Conservation (phyloP, 352 stramenopile genomes). For the Aphanomyces astaci region DNA sequence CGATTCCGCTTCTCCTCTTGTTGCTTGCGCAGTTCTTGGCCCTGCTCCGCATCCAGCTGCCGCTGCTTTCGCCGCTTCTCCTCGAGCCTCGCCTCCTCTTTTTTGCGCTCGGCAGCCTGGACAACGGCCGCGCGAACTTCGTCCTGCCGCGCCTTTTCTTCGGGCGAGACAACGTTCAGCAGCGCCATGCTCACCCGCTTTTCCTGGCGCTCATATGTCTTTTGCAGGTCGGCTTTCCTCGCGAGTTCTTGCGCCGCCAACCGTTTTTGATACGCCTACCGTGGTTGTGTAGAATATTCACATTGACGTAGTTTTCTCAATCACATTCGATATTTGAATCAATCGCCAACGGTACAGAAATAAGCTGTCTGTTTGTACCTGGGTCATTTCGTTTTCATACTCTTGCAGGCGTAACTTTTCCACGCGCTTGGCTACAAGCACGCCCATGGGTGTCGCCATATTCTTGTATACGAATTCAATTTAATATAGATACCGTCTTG, state of each 20-base stretch:
- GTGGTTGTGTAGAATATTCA: too few relatives aligned
- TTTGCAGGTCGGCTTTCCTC: background rate
- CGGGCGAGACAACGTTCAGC: slow-evolving; percentile 18
- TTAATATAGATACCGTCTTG: slow-evolving; percentile 11
- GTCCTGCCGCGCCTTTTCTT: slow-evolving; percentile 8
- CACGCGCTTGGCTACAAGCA: background rate
- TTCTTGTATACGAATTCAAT: too few relatives aligned
- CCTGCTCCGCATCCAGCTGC: background rate
- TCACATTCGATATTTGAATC: too few relatives aligned
- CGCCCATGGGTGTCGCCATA: too few relatives aligned
- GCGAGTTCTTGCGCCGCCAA: slow-evolving; percentile 9
- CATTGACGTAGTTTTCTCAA: too few relatives aligned
- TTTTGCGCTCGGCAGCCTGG: background rate
- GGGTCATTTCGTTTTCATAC: background rate
- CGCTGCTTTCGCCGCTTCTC: slow-evolving; percentile 1
- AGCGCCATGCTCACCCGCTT: slow-evolving; percentile 18
- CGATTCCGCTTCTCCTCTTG: slow-evolving; percentile 5
- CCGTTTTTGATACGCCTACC: slow-evolving; percentile 1
- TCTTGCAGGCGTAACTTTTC: background rate
- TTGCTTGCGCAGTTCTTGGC: background rate
- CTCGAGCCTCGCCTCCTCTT: background rate
- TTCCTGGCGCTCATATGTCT: slow-evolving; percentile 18
- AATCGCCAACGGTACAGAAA: too few relatives aligned
- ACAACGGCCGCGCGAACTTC: slow-evolving; percentile 3
- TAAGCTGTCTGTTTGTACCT: background rate